phyloP scores from a whole-genome alignment of 352 stramenopile genomes.

The Thalassiosira delicatula region DNA sequence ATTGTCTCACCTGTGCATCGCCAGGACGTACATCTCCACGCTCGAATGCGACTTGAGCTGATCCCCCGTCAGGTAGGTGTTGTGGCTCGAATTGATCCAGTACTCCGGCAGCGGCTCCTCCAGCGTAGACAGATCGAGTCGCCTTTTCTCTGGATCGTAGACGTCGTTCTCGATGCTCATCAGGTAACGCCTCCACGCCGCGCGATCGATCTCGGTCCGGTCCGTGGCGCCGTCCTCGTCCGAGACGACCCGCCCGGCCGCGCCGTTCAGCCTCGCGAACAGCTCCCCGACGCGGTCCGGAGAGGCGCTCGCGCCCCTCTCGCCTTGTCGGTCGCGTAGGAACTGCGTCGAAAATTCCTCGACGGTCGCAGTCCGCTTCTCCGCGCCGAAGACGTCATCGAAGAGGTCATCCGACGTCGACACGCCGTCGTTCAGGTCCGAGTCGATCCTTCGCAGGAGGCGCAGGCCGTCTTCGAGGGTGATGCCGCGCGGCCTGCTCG shows the following conservation, averaged over 20 bases:
- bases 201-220: too few relatives aligned
- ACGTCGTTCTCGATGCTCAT: too few relatives aligned
- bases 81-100: conserved; percentile 86
- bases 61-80: conserved; percentile 86
- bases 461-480: conserved; percentile 46
- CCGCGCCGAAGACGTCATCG: conserved; percentile 42
- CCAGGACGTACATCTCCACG: conserved; percentile 80
- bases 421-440: conserved; percentile 12
- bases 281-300: too few relatives aligned
- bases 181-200: too few relatives aligned
- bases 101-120: conserved; percentile 82
- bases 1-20: conserved; percentile 69
- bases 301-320: too few relatives aligned
- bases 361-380: conserved; percentile 19
- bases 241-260: too few relatives aligned
- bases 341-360: conserved; percentile 43
- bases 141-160: conserved; percentile 43
- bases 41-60: conserved; percentile 73
- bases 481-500: conserved; percentile 19
- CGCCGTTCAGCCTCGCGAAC: too few relatives aligned
- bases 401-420: conserved; percentile 32
- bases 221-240: too few relatives aligned
- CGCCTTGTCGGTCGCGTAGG: too few relatives aligned
- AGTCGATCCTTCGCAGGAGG: conserved; percentile 36
- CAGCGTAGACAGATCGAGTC: conserved; percentile 57